phyloP scores from a whole-genome alignment of 805 yeast genomes.

The Pachysolen tannophilus region DNA sequence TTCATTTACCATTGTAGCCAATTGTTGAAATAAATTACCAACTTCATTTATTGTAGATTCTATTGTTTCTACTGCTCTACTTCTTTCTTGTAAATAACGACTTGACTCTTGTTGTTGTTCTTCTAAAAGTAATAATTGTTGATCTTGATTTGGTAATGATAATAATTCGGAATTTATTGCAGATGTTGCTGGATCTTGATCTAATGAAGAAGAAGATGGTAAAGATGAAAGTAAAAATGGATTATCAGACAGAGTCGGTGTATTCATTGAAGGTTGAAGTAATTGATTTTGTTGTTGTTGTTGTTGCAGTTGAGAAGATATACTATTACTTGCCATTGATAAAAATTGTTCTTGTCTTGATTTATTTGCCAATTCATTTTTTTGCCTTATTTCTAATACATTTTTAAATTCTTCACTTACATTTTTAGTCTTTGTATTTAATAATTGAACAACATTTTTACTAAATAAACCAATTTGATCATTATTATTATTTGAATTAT shows the following conservation, averaged over 20 bases:
- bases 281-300: conserved; percentile 21
- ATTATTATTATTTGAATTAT: conserved; percentile 31
- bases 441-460: conserved; percentile 76
- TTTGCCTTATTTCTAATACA: conserved; percentile 84
- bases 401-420: conserved; percentile 86
- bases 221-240: conserved; percentile 26
- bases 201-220: conserved; percentile 6
- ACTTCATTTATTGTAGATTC: conserved; percentile 97
- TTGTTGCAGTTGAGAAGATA: conserved; percentile 18
- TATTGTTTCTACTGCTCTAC: conserved; percentile 88
- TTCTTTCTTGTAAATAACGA: conserved; percentile 72
- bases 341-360: conserved; percentile 80
- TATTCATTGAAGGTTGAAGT: conserved; percentile 17
- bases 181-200: conserved; percentile 21
- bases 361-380: conserved; percentile 71
- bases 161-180: conserved; percentile 39
- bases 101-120: conserved; percentile 70
- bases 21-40: conserved; percentile 87
- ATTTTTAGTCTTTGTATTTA: conserved; percentile 86
- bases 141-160: conserved; percentile 80
- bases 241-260: conserved; percentile 22
- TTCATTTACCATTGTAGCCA: conserved; percentile 96
- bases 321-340: conserved; percentile 33
- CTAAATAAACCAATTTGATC: conserved; percentile 68
- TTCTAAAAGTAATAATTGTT: conserved; percentile 71